phyloP scores from a whole-genome alignment of 768 basidiomycete genomes.

The Suillus plorans region DNA sequence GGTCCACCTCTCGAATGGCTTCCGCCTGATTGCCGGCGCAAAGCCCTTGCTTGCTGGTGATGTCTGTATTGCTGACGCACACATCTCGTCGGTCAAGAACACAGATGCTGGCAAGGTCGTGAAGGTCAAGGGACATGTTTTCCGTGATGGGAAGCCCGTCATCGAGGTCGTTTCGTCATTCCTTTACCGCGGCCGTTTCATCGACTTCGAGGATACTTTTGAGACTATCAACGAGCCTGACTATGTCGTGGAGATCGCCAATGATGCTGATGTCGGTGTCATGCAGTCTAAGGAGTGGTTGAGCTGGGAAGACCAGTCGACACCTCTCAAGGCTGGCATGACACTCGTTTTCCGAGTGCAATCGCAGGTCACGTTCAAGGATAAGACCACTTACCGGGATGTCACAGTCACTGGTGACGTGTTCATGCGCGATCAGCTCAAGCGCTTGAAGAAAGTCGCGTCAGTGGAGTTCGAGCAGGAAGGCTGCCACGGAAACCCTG shows the following conservation, averaged over 20 bases:
- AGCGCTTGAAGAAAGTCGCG: slow-evolving; percentile 85
- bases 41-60: slow-evolving; percentile 81
- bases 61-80: slow-evolving; percentile 85
- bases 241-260: slow-evolving; percentile 73
- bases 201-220: slow-evolving; percentile 95
- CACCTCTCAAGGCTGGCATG: slow-evolving; percentile 76
- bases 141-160: slow-evolving; percentile 74
- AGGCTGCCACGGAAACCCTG: slow-evolving; percentile 89
- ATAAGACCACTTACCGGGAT: slow-evolving; percentile 79
- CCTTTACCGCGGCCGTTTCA: slow-evolving; percentile 94
- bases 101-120: slow-evolving; percentile 92
- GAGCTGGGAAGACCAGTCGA: slow-evolving; percentile 84
- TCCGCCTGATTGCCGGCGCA: slow-evolving; percentile 82
- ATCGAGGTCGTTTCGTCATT: slow-evolving; percentile 95
- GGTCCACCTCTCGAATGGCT: slow-evolving; percentile 96
- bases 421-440: slow-evolving; percentile 86
- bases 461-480: slow-evolving; percentile 85
- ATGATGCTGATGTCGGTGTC: slow-evolving; percentile 83
- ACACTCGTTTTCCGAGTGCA: slow-evolving; percentile 87
- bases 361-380: slow-evolving; percentile 88
- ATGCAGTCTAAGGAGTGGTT: slow-evolving; percentile 98
- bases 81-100: slow-evolving; percentile 87
- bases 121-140: slow-evolving; percentile 82
- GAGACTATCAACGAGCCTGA: slow-evolving; percentile 89
- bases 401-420: slow-evolving; percentile 83